Percentiles rank a stretch among this genome's conserved stretches.
Evolutionary conservation across 495 filamentous ascomycete species (phyloP).

Genomic region (Aspergillus ellipticus): DNA sequence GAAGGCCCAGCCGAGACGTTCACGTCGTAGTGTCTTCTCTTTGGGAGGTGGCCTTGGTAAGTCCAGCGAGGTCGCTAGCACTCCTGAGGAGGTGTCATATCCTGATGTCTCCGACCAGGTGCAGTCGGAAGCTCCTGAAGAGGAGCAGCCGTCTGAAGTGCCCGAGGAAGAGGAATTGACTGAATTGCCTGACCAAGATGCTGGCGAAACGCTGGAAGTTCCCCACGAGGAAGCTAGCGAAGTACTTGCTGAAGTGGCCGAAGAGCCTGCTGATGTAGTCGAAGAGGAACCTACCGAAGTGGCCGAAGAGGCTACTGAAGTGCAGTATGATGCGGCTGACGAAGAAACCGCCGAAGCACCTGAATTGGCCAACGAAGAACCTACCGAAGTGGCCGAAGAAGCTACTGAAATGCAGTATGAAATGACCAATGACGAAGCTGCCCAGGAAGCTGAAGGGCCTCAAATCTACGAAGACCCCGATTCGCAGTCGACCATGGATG

Average conservation of each 20-base stretch:
- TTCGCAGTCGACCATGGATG: not conserved
- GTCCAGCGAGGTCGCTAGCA: slow-evolving; percentile 11
- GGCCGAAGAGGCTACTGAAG: not conserved
- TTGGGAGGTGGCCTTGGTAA: slow-evolving; percentile 24
- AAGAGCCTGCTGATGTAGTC: not conserved
- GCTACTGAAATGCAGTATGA: not conserved
- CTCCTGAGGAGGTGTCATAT: slow-evolving; percentile 19
- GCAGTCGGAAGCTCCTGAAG: slow-evolving; percentile 14
- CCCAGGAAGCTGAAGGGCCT: not conserved
- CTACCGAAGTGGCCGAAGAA: not conserved
- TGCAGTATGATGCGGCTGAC: not conserved
- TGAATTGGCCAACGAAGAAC: not conserved
- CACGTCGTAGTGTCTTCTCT: slow-evolving; percentile 41
- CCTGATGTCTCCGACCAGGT: slow-evolving; percentile 23
- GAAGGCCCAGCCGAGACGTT: slow-evolving; percentile 36
- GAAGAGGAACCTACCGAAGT: not conserved
- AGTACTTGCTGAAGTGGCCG: not conserved
- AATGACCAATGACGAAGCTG: not conserved
- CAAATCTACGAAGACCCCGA: slow-evolving; percentile 16
- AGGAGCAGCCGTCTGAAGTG: slow-evolving; percentile 13
- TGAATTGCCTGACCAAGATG: not conserved
- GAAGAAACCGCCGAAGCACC: not conserved
- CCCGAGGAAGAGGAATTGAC: slow-evolving; percentile 4
- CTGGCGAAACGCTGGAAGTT: not conserved
- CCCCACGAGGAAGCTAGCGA: too few relatives aligned